These are phyloP conservation scores for Bolboschoenus planiculmis DNA, from an alignment of 176 grass and related monocot species.

Conservation along the genomic window DNA sequence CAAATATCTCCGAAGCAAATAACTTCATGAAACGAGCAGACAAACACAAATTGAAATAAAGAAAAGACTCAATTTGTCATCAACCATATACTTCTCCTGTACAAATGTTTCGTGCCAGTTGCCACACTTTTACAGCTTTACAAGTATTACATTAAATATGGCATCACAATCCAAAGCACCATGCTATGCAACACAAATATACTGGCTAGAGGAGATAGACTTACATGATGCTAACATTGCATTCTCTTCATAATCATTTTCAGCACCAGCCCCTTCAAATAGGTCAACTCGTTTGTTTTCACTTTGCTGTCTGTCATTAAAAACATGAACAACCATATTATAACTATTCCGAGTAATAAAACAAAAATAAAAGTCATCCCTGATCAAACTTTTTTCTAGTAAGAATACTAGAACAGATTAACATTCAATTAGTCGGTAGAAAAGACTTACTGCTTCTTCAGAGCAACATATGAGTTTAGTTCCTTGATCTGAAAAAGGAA, in stretches of 20 bases:
- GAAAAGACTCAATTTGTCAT: not conserved
- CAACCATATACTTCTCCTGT: not conserved
- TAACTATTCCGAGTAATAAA: slow-evolving; percentile 6
- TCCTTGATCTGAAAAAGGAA: slow-evolving; percentile 86
- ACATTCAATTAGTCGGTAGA: not conserved
- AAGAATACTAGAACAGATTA: not conserved
- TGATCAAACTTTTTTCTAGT: not conserved
- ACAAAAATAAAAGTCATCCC: not conserved
- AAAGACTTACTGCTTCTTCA: slow-evolving; percentile 93
- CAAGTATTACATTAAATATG: not conserved
- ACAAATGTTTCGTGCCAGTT: not conserved
- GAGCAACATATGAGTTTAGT: slow-evolving; percentile 89
- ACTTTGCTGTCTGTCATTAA: slow-evolving; percentile 48
- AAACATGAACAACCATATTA: not conserved
- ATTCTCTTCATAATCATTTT: slow-evolving; percentile 91
- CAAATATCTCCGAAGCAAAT: not conserved
- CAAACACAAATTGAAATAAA: not conserved
- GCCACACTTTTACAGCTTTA: not conserved
- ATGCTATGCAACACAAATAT: not conserved
- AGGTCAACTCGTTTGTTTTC: slow-evolving; percentile 84
- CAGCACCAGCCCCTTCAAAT: slow-evolving; percentile 66
- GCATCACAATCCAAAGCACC: not conserved
- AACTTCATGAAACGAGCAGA: not conserved
- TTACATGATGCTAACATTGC: slow-evolving; percentile 73
- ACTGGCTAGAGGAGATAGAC: slow-evolving; percentile 2